Percentiles rank a stretch among this genome's conserved stretches.
Evolutionary conservation across 352 stramenopile species (phyloP).

Genomic region (Ophiocytium majus): DNA sequence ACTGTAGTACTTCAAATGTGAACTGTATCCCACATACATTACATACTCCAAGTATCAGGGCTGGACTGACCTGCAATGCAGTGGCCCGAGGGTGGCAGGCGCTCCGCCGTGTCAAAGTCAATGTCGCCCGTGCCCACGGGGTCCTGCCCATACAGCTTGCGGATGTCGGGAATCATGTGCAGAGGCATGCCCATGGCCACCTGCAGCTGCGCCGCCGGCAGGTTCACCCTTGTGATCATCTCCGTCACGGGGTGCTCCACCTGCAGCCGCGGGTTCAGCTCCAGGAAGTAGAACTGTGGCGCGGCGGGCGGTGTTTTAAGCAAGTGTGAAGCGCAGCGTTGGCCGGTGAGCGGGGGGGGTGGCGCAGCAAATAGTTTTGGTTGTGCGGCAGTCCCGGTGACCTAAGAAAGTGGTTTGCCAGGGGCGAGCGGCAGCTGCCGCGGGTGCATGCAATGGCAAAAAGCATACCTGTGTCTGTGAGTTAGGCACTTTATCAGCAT

Average conservation of each 20-base stretch:
- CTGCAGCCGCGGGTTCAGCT: conserved; percentile 98
- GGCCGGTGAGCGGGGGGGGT: too few relatives aligned
- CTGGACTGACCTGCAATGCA: conserved; percentile 66
- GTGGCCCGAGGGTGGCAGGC: conserved; percentile 66
- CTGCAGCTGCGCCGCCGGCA: conserved; percentile 96
- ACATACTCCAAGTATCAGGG: background rate
- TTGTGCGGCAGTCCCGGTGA: too few relatives aligned
- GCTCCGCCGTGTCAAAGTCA: conserved; percentile 84
- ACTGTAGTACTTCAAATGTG: too few relatives aligned
- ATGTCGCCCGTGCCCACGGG: conserved; percentile 83
- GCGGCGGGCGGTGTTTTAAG: too few relatives aligned
- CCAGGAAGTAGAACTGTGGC: conserved; percentile 98
- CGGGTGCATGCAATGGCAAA: too few relatives aligned
- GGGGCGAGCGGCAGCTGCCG: too few relatives aligned
- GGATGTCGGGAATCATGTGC: conserved; percentile 96
- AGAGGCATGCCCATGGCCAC: conserved; percentile 99
- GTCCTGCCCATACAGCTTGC: conserved; percentile 88
- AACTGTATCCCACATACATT: background rate
- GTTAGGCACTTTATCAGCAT: too few relatives aligned
- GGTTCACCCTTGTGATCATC: conserved; percentile 98
- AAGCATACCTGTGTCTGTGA: too few relatives aligned
- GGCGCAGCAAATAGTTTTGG: too few relatives aligned
- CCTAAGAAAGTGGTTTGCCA: too few relatives aligned
- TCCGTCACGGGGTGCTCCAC: conserved; percentile 99
- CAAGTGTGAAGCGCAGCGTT: too few relatives aligned